phyloP scores from a whole-genome alignment of 306 rosid species.

The Carpinus fangiana region DNA sequence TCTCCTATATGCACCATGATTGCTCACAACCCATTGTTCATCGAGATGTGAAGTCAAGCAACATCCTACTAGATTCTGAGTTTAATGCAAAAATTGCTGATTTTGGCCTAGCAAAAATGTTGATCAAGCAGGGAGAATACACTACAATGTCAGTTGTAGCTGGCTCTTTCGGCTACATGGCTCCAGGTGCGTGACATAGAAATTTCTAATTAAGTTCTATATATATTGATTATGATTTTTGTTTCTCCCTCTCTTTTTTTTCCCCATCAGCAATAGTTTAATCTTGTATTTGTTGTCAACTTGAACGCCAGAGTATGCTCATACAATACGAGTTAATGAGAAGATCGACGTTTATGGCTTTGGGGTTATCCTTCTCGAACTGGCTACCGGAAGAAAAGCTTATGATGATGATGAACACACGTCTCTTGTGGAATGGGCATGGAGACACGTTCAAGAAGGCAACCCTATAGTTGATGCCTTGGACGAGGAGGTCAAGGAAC shows the following conservation, averaged over 20 bases:
- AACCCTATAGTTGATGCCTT: constrained; percentile 43
- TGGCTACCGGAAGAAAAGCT: constrained; percentile 70
- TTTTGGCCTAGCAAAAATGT: constrained; percentile 77
- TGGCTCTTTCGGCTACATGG: constrained; percentile 86
- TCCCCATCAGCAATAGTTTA: too few species aligned
- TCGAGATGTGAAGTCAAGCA: constrained; percentile 76
- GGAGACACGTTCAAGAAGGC: constrained; percentile 42
- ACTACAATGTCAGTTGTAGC: constrained; percentile 72
- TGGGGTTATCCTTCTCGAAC: constrained; percentile 71
- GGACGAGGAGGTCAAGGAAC: constrained; percentile 58
- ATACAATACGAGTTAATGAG: constrained; percentile 57
- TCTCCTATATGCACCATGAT: constrained; percentile 87
- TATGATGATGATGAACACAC: constrained; percentile 52
- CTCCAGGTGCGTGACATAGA: constrained; percentile 63
- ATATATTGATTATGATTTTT: too few species aligned
- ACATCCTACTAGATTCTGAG: constrained; percentile 66
- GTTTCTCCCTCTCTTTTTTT: too few species aligned
- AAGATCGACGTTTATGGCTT: constrained; percentile 77
- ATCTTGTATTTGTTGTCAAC: background rate
- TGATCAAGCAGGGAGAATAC: constrained; percentile 59
- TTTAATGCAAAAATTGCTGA: constrained; percentile 82
- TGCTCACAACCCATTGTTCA: constrained; percentile 70
- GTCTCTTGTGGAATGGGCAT: constrained; percentile 69
- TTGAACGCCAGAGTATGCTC: constrained; percentile 55
- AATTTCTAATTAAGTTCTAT: too few species aligned